phyloP scores from a whole-genome alignment of 208 protist genomes.

The Leishmania amazonensis region DNA sequence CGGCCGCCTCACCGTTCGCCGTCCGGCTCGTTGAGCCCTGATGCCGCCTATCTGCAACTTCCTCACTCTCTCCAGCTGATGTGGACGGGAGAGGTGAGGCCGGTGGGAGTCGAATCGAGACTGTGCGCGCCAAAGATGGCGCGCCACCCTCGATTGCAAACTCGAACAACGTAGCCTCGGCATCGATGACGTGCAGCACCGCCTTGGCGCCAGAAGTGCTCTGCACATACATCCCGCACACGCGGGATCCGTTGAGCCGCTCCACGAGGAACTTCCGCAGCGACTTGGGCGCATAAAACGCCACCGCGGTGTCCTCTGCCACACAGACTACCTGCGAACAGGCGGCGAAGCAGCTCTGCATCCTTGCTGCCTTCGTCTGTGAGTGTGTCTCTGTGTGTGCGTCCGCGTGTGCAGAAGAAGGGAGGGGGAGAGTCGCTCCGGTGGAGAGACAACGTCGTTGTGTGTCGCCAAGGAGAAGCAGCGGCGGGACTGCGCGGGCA shows the following conservation, averaged over 20 bases:
- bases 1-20: background rate
- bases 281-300: constrained; percentile 80
- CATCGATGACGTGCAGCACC: constrained; percentile 78
- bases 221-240: constrained; percentile 64
- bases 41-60: background rate
- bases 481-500: background rate
- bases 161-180: constrained; percentile 67
- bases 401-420: background rate
- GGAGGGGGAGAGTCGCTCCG: background rate
- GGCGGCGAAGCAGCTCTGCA: constrained; percentile 67
- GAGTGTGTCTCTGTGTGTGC: background rate
- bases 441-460: background rate
- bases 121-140: constrained; percentile 13
- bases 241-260: constrained; percentile 63
- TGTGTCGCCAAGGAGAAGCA: too few relatives aligned
- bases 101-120: constrained; percentile 21
- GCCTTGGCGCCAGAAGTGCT: constrained; percentile 9
- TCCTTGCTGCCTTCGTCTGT: constrained; percentile 12
- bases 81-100: background rate
- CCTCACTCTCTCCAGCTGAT: background rate
- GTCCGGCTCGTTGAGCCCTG: background rate
- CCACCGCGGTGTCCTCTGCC: constrained; percentile 74
- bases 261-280: constrained; percentile 88
- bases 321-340: constrained; percentile 80
- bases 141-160: constrained; percentile 45